Base-by-base conservation (phyloP, 2,329 filamentous ascomycete species). In the Talaromyces pinophilus region DNA sequence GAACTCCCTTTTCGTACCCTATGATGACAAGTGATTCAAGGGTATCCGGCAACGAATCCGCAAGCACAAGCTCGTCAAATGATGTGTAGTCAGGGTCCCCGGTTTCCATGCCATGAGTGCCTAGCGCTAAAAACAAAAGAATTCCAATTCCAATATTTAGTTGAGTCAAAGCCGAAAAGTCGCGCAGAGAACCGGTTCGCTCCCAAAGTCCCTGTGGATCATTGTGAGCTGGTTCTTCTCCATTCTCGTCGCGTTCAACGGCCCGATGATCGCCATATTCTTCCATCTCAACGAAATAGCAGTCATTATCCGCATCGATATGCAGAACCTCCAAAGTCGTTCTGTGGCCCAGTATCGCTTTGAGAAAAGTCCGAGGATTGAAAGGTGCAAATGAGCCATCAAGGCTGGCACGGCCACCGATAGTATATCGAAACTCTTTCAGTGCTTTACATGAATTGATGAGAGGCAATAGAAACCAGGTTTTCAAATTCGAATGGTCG, bases 251-350 rank as follows among this genome's bases (percentile, higher is more conserved):
- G 25, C 40, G 59, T 13, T 11, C 11, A 25, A 63, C 40, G n/a
- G 22, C 38, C 5, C 10, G 19, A n/a, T 33, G 35, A 13, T 44
- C 10, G 3, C 35, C 35, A 6, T 30, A 28, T 19, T 40, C 57
- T 42, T 46, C 57, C 57, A 60, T 33, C 19, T 55, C 50, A 28
- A 52, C 13, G 11, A 42, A 63, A 25, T 42, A 33, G 17, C 62
- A 55, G 13, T 62, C 13, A 22, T 25, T 11, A 5, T 71, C 67
- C 2, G 44, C 44, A 28, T 73, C 67, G 1, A 73, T 6, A 60
- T 73, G 63, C 1, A 73, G 59, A 0, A 67, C 48, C 42, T 73
- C 69, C 11, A 73, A 42, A 1, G 69, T 73, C 4, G 64, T 4
- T 19, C 64, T 72, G 59, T 73, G 69, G 1, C 48, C 22, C 2